Evolutionary conservation across 108 stramenopile species (phyloP).

Genomic region (Hondaea fermentalgiana): DNA sequence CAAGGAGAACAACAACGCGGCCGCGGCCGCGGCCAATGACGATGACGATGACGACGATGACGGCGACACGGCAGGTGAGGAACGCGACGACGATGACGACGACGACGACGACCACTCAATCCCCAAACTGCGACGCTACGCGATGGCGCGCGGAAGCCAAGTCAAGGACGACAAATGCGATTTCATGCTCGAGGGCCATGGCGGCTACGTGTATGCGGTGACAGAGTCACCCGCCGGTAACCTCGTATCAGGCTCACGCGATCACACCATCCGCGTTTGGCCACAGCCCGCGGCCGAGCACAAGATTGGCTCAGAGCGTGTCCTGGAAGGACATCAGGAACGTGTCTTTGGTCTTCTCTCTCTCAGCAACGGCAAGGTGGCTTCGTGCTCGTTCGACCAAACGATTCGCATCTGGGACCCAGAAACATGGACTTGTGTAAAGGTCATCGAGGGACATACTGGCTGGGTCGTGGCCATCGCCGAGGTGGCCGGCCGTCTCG

Average conservation of each 20-base stretch:
- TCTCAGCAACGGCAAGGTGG: neutral
- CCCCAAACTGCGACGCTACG: neutral
- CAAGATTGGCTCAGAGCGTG: neutral
- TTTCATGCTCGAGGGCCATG: neutral
- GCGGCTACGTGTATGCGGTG: neutral
- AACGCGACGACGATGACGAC: neutral
- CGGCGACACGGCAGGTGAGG: neutral
- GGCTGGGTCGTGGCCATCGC: slow-evolving; percentile 15
- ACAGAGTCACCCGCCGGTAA: neutral
- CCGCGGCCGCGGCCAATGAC: neutral
- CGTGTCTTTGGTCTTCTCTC: neutral
- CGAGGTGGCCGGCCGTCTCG: neutral
- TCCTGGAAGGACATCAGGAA: neutral
- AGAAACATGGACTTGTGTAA: neutral
- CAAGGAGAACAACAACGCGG: too few relatives aligned
- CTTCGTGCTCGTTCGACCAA: neutral
- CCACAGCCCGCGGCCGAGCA: neutral
- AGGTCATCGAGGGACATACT: neutral
- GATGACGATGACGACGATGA: slow-evolving; percentile 16
- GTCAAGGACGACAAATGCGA: neutral
- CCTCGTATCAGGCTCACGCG: neutral
- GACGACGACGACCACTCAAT: neutral
- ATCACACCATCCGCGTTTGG: neutral
- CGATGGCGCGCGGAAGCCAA: neutral
- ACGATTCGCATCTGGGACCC: slow-evolving; percentile 1